These are phyloP conservation scores for Salmacisia buchloeana DNA, from an alignment of 1,284 basidiomycete genomes.

Conservation along the genomic window DNA sequence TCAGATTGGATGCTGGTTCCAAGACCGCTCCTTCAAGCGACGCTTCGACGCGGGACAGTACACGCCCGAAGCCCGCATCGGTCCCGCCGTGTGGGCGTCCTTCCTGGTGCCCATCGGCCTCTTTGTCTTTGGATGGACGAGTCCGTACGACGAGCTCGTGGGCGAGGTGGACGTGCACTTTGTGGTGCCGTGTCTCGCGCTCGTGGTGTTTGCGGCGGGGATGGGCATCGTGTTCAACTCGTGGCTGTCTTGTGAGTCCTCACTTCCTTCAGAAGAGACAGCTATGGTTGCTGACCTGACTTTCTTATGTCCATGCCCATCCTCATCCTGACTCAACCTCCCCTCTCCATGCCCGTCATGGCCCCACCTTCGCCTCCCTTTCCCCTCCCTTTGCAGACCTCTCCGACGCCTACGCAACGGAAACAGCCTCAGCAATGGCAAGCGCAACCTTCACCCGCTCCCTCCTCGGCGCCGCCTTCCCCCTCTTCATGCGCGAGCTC, in stretches of 20 bases:
- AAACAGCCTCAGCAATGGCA: conserved; percentile 18
- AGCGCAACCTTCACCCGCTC: conserved; percentile 18
- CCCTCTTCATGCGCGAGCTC: conserved; percentile 23
- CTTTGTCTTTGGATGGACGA: conserved; percentile 26
- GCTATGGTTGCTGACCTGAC: no score
- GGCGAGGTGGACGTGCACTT: conserved; percentile 18
- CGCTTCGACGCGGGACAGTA: conserved; percentile 12
- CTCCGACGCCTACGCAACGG: conserved; percentile 17
- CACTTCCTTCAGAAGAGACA: background rate
- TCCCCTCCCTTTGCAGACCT: no score
- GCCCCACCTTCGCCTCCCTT: background rate
- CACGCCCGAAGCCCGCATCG: conserved; percentile 19
- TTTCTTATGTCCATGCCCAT: no score
- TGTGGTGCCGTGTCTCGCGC: conserved; percentile 17
- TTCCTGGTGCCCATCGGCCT: conserved; percentile 22
- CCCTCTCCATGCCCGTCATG: no score
- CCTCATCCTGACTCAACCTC: no score
- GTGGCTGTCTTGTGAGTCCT: conserved; percentile 17
- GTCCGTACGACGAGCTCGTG: conserved; percentile 14
- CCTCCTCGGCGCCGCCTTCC: conserved; percentile 20
- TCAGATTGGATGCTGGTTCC: conserved; percentile 15
- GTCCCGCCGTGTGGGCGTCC: conserved; percentile 14
- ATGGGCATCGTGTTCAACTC: conserved; percentile 20
- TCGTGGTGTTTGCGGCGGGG: conserved; percentile 18
- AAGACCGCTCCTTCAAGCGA: conserved; percentile 8